A percentile compares a stretch with the other conserved stretches of the same genome.
Evolutionary conservation across 169 alveolate genomes (phyloP).

Genomic region (Plasmodium cynomolgi): DNA sequence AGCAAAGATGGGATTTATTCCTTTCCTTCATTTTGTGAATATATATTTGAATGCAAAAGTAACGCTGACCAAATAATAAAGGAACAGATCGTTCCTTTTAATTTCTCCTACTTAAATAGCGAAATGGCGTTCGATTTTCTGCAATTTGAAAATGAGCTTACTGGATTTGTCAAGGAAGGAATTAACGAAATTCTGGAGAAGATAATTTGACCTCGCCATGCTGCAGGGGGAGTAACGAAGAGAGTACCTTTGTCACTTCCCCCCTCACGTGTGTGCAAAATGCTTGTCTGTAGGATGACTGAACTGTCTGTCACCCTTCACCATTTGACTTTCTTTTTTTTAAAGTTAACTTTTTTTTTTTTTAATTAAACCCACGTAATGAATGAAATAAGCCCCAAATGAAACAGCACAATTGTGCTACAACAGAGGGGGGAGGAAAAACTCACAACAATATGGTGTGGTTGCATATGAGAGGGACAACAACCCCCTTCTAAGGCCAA

Average conservation of each 20-base stretch:
- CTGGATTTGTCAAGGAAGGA: slow-evolving; percentile 37
- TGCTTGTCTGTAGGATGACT: not conserved
- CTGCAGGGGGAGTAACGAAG: not conserved
- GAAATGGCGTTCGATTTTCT: slow-evolving; percentile 34
- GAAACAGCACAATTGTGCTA: not conserved
- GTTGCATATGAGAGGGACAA: not conserved
- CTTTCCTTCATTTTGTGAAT: slow-evolving; percentile 41
- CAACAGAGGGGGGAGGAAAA: not conserved
- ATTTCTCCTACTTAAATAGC: slow-evolving; percentile 39
- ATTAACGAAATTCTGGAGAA: slow-evolving; percentile 61
- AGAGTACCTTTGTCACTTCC: not conserved
- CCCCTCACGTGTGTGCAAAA: not conserved
- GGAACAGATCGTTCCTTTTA: slow-evolving; percentile 46
- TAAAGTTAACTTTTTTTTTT: not conserved
- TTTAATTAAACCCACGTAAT: not conserved
- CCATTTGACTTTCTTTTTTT: not conserved
- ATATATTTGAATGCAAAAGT: slow-evolving; percentile 57
- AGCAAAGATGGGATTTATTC: slow-evolving; percentile 25
- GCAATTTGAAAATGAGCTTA: slow-evolving; percentile 20
- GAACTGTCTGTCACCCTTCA: not conserved
- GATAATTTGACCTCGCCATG: slow-evolving; percentile 6
- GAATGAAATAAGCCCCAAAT: not conserved
- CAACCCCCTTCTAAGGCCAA: not conserved
- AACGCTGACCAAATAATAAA: slow-evolving; percentile 29
- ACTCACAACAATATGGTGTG: not conserved